A percentile compares a stretch with the other conserved stretches of the same genome.
phyloP scores from a whole-genome alignment of 1,284 basidiomycete genomes.

The Ceratobasidium theobromae region DNA sequence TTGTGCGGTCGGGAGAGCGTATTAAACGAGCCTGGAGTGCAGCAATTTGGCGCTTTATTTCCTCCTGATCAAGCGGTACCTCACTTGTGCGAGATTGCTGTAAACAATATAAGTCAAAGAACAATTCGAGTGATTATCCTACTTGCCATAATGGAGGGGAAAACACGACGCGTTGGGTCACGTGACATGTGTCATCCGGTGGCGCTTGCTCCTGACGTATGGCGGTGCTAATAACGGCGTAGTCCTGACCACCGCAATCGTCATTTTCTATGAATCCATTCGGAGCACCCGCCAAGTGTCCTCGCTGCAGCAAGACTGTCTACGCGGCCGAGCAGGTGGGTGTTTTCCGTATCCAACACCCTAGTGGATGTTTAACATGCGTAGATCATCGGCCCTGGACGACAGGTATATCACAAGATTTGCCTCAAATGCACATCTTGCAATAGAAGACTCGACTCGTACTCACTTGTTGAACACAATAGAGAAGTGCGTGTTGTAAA shows the following conservation, averaged over 20 bases:
- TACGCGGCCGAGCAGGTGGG: conserved; percentile 84
- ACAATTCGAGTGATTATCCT: too few relatives aligned
- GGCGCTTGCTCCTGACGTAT: not conserved
- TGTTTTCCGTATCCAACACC: conserved; percentile 40
- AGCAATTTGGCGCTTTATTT: conserved; percentile 19
- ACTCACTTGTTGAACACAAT: conserved; percentile 71
- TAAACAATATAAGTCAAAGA: not conserved
- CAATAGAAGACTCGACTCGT: conserved; percentile 71
- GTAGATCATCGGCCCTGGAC: conserved; percentile 26
- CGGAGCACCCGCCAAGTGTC: conserved; percentile 63
- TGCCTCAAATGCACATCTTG: conserved; percentile 71
- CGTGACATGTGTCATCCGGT: too few relatives aligned
- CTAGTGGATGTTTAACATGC: conserved; percentile 10
- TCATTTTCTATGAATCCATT: conserved; percentile 45
- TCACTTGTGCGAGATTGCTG: not conserved
- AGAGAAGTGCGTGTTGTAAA: conserved; percentile 54
- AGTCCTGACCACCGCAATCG: too few relatives aligned
- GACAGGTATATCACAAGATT: conserved; percentile 76
- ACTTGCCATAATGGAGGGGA: too few relatives aligned
- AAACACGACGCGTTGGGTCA: too few relatives aligned
- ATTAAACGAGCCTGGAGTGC: conserved; percentile 8
- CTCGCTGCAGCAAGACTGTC: conserved; percentile 65
- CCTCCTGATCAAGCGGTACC: not conserved
- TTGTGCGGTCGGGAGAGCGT: conserved; percentile 1
- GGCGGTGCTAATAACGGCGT: too few relatives aligned